These are phyloP conservation scores for Pisolithus thermaeus DNA, from an alignment of 1,284 basidiomycete species.

Conservation along the genomic window DNA sequence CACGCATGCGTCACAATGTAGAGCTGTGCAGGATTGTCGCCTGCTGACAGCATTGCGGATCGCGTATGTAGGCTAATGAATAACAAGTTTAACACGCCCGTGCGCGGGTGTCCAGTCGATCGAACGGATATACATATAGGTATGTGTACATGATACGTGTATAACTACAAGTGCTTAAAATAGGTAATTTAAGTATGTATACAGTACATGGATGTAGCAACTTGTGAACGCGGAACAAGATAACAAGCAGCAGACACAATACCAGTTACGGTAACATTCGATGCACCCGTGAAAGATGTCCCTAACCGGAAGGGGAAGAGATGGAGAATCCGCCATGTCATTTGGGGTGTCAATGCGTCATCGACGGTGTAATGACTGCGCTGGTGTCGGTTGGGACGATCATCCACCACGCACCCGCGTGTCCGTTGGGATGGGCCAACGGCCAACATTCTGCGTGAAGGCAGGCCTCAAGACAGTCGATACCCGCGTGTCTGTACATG, in stretches of 20 bases:
- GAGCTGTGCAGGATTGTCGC: conserved; percentile 3
- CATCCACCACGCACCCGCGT: background rate
- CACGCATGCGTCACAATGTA: too few species aligned
- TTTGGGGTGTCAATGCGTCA: background rate
- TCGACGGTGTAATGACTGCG: too few species aligned
- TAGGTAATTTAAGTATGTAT: background rate
- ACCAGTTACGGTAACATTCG: background rate
- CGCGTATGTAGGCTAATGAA: background rate
- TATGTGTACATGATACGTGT: background rate
- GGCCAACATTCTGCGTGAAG: conserved; percentile 1
- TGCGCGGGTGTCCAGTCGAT: background rate
- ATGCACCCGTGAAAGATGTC: background rate
- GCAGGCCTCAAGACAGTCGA: conserved; percentile 9
- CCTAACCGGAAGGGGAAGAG: background rate
- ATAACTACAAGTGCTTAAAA: background rate
- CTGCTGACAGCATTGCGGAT: background rate
- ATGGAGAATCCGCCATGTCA: background rate
- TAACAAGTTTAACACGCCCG: background rate
- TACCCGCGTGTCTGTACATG: conserved; percentile 9
- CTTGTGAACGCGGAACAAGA: background rate
- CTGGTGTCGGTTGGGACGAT: background rate
- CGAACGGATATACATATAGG: background rate
- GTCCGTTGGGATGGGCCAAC: background rate
- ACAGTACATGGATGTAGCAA: background rate
- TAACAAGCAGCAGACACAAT: background rate